Evolutionary conservation across 148 eudicot species (phyloP), one percentile per base, ranked within the genome.

Genomic region (Fallopia convolvulus): DNA sequence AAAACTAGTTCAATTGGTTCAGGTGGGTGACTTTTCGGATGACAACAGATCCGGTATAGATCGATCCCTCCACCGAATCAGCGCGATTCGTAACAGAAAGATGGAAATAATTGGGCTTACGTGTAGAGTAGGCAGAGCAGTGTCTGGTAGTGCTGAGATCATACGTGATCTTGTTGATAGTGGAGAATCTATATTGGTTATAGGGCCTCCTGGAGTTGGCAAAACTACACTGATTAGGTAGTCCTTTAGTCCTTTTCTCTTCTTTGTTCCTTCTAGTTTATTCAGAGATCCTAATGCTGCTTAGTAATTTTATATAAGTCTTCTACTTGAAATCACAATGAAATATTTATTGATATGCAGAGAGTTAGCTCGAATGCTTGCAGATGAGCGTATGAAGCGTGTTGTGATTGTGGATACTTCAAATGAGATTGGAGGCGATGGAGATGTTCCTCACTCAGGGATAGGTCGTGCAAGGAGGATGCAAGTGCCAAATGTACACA

Each of bases 201-300:
- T 95, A 80, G 99, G 99, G 72, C 99, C 99, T 58, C 99, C 99
- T 74, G 99, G 99, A 82, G 99, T 95, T 75, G 99, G 99, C 77
- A 95, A 95, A 85, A 95, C 97, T 70, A 95, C 99, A 79, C 83
- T 95, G 74, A 95, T 95, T 86, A 92, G 99, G 99, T 95, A 87
- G 75, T 61, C 49, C 77, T 68, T 71, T 95, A 87, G 75, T 61
- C 49, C 77, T 68, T 71, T 50, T 52, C 44, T 23, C 20, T 53
- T 13, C 26, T 73, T 8, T 39, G 36, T 32, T 14, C 40, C 1
- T 26, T 66, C 0, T 18, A 48, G 15, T 48, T 10, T 48, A 48
- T 48, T 7, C 50, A 11, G 15, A 10, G 50, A 11, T 48, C 50
- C 50, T 48, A 48, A 48, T 48, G 15, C 15, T 48, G 15, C 14